phyloP scores from a whole-genome alignment of 1,139 yeast genomes.

The Nematodospora anomalae region DNA sequence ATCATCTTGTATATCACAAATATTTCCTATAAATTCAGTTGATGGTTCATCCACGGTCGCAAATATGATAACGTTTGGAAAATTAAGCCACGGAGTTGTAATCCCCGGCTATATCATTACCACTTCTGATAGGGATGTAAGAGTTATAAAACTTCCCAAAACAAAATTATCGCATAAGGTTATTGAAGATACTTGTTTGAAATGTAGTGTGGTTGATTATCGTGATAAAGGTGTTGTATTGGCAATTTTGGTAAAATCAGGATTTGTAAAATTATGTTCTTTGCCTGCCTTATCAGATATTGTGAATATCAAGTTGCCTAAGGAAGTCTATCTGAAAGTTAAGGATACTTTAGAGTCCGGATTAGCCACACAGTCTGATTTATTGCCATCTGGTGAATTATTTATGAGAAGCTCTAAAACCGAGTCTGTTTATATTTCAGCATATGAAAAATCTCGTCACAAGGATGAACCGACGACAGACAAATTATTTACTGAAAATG shows the following conservation, averaged over 20 bases:
- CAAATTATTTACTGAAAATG: slow-evolving; percentile 56
- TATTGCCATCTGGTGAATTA: slow-evolving; percentile 74
- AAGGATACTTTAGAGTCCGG: slow-evolving; percentile 25
- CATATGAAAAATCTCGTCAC: slow-evolving; percentile 15
- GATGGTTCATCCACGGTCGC: slow-evolving; percentile 70
- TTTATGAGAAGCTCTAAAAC: slow-evolving; percentile 58
- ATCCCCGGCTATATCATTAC: slow-evolving; percentile 65
- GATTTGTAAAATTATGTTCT: slow-evolving; percentile 39
- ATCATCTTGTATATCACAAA: slow-evolving; percentile 49
- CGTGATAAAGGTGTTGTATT: slow-evolving; percentile 33
- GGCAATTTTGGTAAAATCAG: slow-evolving; percentile 38
- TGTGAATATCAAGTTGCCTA: slow-evolving; percentile 36
- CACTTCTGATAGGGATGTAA: slow-evolving; percentile 60
- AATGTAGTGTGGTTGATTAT: slow-evolving; percentile 36
- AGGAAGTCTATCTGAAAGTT: slow-evolving; percentile 29
- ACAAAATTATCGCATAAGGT: slow-evolving; percentile 64
- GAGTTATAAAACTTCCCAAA: slow-evolving; percentile 63
- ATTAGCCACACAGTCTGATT: slow-evolving; percentile 26
- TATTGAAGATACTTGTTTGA: slow-evolving; percentile 61
- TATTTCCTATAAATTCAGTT: slow-evolving; percentile 58
- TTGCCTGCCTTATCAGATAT: slow-evolving; percentile 42
- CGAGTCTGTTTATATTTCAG: slow-evolving; percentile 43
- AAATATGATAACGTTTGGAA: slow-evolving; percentile 54
- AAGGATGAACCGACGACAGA: slow-evolving; percentile 39
- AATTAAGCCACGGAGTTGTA: slow-evolving; percentile 60